Conservation (phyloP, 2,329 filamentous ascomycete genomes). For the Cordyceps militaris region DNA sequence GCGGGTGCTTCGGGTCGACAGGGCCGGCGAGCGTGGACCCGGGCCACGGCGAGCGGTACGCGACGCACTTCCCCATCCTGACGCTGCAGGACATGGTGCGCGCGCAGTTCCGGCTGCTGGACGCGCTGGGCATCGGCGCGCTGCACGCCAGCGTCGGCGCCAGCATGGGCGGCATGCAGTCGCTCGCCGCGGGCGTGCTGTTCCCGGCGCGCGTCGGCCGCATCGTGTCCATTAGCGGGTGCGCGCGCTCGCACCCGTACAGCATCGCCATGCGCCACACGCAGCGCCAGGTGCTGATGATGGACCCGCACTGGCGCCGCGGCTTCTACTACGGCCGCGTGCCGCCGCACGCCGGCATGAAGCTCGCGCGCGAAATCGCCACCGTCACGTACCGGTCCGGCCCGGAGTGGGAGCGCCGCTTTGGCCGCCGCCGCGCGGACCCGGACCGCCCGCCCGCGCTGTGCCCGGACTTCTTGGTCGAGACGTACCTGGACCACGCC, state of each 20-base stretch:
- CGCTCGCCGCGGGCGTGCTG: constrained; percentile 75
- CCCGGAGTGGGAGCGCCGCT: constrained; percentile 94
- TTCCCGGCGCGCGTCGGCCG: constrained; percentile 76
- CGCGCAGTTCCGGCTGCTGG: constrained; percentile 84
- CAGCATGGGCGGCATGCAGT: constrained; percentile 99
- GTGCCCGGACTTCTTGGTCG: constrained; percentile 96
- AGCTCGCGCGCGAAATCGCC: constrained; percentile 92
- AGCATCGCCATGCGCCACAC: constrained; percentile 98
- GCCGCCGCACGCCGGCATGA: constrained; percentile 94
- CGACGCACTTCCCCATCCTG: constrained; percentile 89
- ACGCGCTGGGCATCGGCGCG: constrained; percentile 66
- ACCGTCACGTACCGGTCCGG: constrained; percentile 96
- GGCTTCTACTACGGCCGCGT: constrained; percentile 88
- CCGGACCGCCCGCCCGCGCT: constrained; percentile 78
- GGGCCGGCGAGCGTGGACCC: constrained; percentile 85
- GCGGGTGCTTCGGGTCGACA: constrained; percentile 92
- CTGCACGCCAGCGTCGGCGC: constrained; percentile 90
- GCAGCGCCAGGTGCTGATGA: constrained; percentile 96
- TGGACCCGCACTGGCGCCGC: constrained; percentile 94
- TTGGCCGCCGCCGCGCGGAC: constrained; percentile 81
- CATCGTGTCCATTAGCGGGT: constrained; percentile 86
- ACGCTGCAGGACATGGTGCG: constrained; percentile 98
- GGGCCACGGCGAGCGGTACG: constrained; percentile 79
- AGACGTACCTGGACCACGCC: constrained; percentile 96
- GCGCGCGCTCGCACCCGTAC: constrained; percentile 90